Evolutionary conservation across 495 filamentous ascomycete genomes (phyloP), one percentile per base, ranked within the genome.

Genomic region (Xylaria scruposa): DNA sequence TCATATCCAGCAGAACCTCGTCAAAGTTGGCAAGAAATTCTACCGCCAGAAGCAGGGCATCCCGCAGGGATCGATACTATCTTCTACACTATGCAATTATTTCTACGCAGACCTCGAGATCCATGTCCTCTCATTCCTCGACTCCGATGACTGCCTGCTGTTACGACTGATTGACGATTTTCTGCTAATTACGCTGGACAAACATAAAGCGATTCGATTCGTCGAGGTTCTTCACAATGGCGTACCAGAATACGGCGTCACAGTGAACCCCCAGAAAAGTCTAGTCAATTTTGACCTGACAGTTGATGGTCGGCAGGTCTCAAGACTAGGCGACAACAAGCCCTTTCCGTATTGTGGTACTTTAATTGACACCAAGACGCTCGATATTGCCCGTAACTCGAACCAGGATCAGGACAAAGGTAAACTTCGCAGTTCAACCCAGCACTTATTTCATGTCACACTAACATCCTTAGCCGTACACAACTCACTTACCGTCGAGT

Each of bases 111-210:
- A 94, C 72, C 85, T 99, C 3, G 97, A 99, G 80, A 74, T 83
- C 4, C 81, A 90, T 29, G 80, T 90, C 3, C 82, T 99, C 4
- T 77, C 80, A 1, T 98, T 97, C 76, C 78, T 95, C 10, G 67
- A 84, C 2, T 75, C 75, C 3, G 80, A 84, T 3, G 83, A 92
- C 9, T 89, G 88, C 40, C 77, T 97, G 7, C 84, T 99, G 36
- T 77, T 98, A 49, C 85, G 96, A 49, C 86, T 97, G 2, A 92
- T 97, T 51, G 96, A 99, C 65, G 96, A 99, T 74, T 98, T 98
- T 74, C 81, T 98, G 21, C 88, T 98, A 56, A 90, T 99, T 74
- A 97, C 94, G 2, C 88, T 90, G 0, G 83, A 93, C 64, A 81
- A 76, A 49, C 72, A 78, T 0, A 87, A 93, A 75, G 95, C 93